Conservation (phyloP, 139 green algal genomes). For the Raphidocelis subcapitata region DNA sequence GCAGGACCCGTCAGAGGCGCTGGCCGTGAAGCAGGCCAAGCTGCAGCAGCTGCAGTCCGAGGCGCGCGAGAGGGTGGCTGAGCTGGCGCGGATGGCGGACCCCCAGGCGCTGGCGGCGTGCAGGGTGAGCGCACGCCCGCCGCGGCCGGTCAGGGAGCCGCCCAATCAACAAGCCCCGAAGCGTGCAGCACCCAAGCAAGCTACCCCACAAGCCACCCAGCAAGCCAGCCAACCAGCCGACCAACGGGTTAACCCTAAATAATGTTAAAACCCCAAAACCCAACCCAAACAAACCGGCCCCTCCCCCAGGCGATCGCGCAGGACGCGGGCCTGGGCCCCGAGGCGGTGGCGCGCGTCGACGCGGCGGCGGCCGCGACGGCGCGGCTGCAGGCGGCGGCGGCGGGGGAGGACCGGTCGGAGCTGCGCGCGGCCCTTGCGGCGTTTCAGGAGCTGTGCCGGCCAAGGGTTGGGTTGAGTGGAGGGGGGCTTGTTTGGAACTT, state of each 20-base stretch:
- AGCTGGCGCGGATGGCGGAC: constrained; percentile 9
- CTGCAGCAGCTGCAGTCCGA: constrained; percentile 13
- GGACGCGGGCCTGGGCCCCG: constrained; percentile 1
- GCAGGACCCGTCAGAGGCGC: constrained; percentile 1
- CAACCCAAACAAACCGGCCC: too few species aligned
- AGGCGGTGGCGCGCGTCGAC: neutral
- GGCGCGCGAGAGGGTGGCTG: neutral
- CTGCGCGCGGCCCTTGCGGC: neutral
- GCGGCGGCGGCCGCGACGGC: neutral
- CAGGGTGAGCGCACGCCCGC: neutral
- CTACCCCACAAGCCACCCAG: too few species aligned
- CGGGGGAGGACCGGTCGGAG: neutral
- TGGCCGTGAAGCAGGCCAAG: constrained; percentile 20
- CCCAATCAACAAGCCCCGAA: too few species aligned
- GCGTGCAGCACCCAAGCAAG: too few species aligned
- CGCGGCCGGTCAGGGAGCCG: neutral
- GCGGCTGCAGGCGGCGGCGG: neutral
- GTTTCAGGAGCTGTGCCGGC: constrained; percentile 19
- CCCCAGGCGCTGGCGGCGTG: constrained; percentile 10
- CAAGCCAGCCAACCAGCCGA: too few species aligned
- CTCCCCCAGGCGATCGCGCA: neutral
- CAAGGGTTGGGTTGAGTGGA: too few species aligned
- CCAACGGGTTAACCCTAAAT: too few species aligned
- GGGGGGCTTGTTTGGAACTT: neutral
- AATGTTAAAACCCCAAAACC: too few species aligned